phyloP scores from a whole-genome alignment of 306 rosid species.

The Quercus ilex region DNA sequence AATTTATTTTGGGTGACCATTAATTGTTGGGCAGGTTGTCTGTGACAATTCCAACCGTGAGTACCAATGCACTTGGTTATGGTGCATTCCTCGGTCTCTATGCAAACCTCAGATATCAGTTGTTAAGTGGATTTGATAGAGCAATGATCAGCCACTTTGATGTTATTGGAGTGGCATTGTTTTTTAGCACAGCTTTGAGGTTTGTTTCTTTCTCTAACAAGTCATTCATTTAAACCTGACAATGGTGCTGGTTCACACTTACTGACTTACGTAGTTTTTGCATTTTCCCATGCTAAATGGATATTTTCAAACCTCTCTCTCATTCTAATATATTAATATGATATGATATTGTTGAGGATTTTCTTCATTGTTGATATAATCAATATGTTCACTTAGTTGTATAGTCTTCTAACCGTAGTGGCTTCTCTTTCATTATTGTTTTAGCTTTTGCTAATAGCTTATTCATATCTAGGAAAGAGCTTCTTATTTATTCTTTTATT shows the following conservation, averaged over 20 bases:
- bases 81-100: constrained; percentile 99
- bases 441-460: not conserved
- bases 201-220: constrained; percentile 20
- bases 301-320: not conserved
- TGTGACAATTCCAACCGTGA: constrained; percentile 76
- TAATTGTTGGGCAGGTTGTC: constrained; percentile 65
- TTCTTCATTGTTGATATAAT: not conserved
- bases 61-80: constrained; percentile 83
- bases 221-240: not conserved
- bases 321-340: no score
- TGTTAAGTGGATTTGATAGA: constrained; percentile 86
- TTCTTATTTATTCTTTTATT: not conserved
- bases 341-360: not conserved
- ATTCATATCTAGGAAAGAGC: not conserved
- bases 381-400: not conserved
- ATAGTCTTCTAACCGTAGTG: not conserved
- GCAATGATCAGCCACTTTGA: constrained; percentile 83
- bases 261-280: not conserved
- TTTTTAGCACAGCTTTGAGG: constrained; percentile 89
- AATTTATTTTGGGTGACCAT: not conserved
- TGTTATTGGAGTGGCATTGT: constrained; percentile 86
- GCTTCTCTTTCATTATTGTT: not conserved
- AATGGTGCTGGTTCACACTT: not conserved
- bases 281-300: not conserved
- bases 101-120: constrained; percentile 92